Base-by-base conservation (phyloP, 345 rosid species). In the Moringa oleifera region DNA sequence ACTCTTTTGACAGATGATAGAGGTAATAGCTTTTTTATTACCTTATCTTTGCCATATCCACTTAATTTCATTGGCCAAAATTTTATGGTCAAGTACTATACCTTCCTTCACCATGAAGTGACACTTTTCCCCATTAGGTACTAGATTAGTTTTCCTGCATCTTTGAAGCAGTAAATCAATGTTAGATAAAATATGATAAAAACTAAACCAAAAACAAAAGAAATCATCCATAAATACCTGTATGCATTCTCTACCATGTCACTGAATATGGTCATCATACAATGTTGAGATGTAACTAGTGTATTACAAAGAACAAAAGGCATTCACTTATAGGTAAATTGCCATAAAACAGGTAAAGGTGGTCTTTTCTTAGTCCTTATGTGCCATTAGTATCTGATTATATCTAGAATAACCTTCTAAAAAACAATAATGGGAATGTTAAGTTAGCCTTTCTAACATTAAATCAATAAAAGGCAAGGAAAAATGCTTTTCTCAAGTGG, bases 221-320 rank as follows among this genome's bases (percentile, higher is more conserved):
- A 67, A 67, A 16, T 45, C 51, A 59, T 59, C 53, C 64, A 67
- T 67, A 24, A 59, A 67, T 4, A 59, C 58, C 25, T 67, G 23
- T 1, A 67, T 16, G 23, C 3, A 20, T 3, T 33, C 20, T 59
- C 46, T 0, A 67, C 20, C 41, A 67, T 51, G 23, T 59, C 1
- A 17, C 10, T 31, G 51, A 59, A 51, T 4, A 58, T 67, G 20
- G 59, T 25, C 53, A 59, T 58, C 64, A 59, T 50, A 41, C 46
- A 57, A 20, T 37, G 4, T 5, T 57, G 55, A 28, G n/a, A 65
- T 46, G 4, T 49, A n/a, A 5, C 16, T 20, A 62, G 13, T 1
- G 57, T 24, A n/a, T n/a, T n/a, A n/a, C n/a, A n/a, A n/a, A n/a
- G n/a, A n/a, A n/a, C n/a, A 25, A 62, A 62, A 1, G 24, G 23